Percentiles rank a stretch among this genome's conserved stretches.
Conservation (phyloP, 2,329 filamentous ascomycete genomes). For the Cladorrhinum sp. region DNA sequence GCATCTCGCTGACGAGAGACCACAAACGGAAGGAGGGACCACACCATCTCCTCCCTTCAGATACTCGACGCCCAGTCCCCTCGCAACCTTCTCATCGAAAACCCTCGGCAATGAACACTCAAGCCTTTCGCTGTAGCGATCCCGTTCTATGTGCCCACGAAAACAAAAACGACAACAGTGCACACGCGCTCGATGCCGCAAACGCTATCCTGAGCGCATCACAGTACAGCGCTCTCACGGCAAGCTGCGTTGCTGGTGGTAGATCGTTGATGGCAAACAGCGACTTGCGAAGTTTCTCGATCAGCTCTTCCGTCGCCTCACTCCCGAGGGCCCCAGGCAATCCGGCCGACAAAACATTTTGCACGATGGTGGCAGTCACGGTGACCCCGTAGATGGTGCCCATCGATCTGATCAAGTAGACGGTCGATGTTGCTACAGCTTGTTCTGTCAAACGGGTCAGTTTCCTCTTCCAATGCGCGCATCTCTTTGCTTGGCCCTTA, state of each 20-base stretch:
- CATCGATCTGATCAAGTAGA: constrained; percentile 61
- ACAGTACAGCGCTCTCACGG: constrained; percentile 57
- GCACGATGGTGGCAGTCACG: constrained; percentile 57
- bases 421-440: constrained; percentile 58
- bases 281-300: constrained; percentile 60
- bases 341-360: constrained; percentile 54
- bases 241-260: constrained; percentile 51
- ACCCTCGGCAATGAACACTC: neutral
- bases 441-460: constrained; percentile 45
- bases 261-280: constrained; percentile 52
- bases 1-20: constrained; percentile 7
- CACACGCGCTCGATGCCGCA: constrained; percentile 50
- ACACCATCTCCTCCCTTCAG: neutral
- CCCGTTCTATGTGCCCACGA: constrained; percentile 25
- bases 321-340: constrained; percentile 51
- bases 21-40: neutral
- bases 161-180: constrained; percentile 45
- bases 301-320: constrained; percentile 40
- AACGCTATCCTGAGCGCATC: constrained; percentile 58
- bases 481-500: constrained; percentile 31
- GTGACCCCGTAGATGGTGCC: constrained; percentile 64
- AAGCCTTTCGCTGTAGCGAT: constrained; percentile 18
- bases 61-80: neutral
- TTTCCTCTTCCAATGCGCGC: neutral
- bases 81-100: neutral